These are phyloP conservation scores for Colletotrichum kahawae DNA, from an alignment of 2,329 filamentous ascomycete genomes.

Conservation along the genomic window DNA sequence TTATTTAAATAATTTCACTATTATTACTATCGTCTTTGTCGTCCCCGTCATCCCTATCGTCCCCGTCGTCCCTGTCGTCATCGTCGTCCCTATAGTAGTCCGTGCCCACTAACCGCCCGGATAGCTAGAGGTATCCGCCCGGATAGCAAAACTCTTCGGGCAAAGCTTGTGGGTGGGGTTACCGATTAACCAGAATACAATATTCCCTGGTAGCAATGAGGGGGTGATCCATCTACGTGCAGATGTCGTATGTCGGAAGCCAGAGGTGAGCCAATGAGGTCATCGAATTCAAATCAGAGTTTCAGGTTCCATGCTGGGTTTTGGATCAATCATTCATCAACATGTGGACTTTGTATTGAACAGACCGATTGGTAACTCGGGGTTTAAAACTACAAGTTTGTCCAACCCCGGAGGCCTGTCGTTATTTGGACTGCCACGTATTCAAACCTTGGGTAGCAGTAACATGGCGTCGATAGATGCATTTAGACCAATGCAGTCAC, in stretches of 20 bases:
- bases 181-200: background rate
- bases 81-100: too few relatives aligned
- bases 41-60: too few relatives aligned
- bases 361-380: background rate
- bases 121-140: too few relatives aligned
- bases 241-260: background rate
- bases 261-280: background rate
- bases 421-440: background rate
- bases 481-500: background rate
- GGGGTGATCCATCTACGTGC: background rate
- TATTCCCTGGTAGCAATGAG: background rate
- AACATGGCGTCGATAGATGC: background rate
- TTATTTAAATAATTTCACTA: too few relatives aligned
- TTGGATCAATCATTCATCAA: background rate
- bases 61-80: too few relatives aligned
- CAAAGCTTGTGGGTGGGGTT: background rate
- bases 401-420: background rate
- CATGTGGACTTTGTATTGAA: background rate
- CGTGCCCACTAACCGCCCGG: too few relatives aligned
- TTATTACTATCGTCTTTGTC: too few relatives aligned
- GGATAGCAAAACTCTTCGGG: too few relatives aligned
- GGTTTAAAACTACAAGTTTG: background rate
- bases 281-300: background rate
- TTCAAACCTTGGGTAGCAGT: background rate
- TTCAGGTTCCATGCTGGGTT: background rate